phyloP scores from a whole-genome alignment of 495 filamentous ascomycete genomes.

The Jackrogersella multiformis region DNA sequence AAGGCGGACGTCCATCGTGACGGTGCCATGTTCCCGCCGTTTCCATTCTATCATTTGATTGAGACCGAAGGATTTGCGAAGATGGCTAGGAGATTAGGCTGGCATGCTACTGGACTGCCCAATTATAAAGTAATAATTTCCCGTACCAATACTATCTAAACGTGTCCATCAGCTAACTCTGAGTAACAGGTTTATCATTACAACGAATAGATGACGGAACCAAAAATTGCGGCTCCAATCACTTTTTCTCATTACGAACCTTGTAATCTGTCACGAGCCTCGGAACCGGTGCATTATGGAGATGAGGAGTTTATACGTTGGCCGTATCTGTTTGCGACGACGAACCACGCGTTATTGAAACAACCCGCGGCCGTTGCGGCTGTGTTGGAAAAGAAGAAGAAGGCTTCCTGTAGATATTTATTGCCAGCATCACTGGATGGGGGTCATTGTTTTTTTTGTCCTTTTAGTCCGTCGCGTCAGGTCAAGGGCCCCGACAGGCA shows the following conservation, averaged over 20 bases:
- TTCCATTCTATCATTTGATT: constrained; percentile 94
- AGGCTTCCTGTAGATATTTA: constrained; percentile 39
- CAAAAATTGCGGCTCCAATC: constrained; percentile 23
- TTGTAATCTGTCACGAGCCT: constrained; percentile 42
- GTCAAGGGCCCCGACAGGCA: constrained; percentile 13
- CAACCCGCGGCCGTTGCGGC: constrained; percentile 27
- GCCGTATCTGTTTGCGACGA: constrained; percentile 22
- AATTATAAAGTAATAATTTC: constrained; percentile 86
- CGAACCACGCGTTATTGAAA: constrained; percentile 30
- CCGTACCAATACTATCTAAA: background rate
- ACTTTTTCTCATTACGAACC: constrained; percentile 38
- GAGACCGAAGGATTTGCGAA: constrained; percentile 99
- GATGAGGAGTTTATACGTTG: constrained; percentile 31
- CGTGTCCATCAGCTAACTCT: constrained; percentile 41
- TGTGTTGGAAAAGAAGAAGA: constrained; percentile 15
- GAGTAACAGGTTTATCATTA: constrained; percentile 80
- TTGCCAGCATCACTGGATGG: constrained; percentile 35
- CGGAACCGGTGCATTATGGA: constrained; percentile 35
- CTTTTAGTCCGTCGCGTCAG: constrained; percentile 17
- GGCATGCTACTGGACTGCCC: constrained; percentile 83
- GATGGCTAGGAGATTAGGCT: constrained; percentile 90
- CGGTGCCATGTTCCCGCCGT: constrained; percentile 98
- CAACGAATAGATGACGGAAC: constrained; percentile 69
- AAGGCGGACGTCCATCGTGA: constrained; percentile 98
- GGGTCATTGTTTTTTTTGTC: constrained; percentile 20